Evolutionary conservation across 257 asterid species (phyloP), one percentile per base, ranked within the genome.

Genomic region (Solanum infundibuliforme): DNA sequence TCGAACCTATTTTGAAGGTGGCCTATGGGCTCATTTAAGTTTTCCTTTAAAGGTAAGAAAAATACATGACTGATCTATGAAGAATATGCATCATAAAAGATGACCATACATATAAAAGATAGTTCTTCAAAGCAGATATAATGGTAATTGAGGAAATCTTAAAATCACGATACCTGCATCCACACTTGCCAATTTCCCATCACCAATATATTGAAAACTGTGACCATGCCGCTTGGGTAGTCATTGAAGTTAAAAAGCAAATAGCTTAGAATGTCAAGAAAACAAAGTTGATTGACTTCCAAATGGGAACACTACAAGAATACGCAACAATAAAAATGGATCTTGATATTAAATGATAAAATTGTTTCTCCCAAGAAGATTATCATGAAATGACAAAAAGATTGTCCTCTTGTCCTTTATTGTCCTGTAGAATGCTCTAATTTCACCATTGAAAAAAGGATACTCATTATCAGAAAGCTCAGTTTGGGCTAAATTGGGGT

Each of bases 221-320:
- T 94, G 25, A 97, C 95, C 99, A 97, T 97, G 90, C 99, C 99
- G 86, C 92, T 97, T 87, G 99, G 94, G 89, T 96, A 97, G 91
- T 97, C 99, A 87, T 97, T 97, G 95, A 97, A 97, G 92, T 97
- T 97, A 95, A 97, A 97, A 93, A 97, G 98, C 79, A 96, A 91
- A 90, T 97, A 97, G 94, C 99, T 97, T 76, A 18, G 79, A 74
- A 0, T 8, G 91, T 91, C 86, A 91, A 82, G 92, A 88, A 88
- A 90, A 75, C 72, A 88, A 85, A 85, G 46, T 82, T 81, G 29
- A 16, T 46, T 9, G 69, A 48, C 29, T 29, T 82, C 20, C 69
- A 29, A 48, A 66, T 16, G 68, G 41, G 29, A 82, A 82, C 18
- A 48, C 41, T 18, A 82, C 69, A 82, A 18, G 2, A 82, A 82